Base-by-base conservation (phyloP, 306 rosid genomes). In the Pyrus bretschneideri region DNA sequence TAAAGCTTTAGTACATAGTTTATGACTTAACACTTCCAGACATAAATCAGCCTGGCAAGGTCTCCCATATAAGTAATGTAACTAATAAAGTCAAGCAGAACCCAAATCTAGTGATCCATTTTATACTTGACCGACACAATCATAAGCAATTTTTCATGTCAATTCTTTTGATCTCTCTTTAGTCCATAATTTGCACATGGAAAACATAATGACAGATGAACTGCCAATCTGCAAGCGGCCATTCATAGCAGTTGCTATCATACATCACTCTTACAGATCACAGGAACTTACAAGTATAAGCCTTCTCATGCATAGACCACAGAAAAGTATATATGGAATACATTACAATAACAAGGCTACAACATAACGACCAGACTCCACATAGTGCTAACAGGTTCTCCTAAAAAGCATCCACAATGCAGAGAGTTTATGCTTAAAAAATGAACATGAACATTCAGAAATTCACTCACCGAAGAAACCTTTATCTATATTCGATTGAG, bases 401-500 rank as follows among this genome's bases (percentile, higher is more conserved):
- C n/a, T 17, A 12, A 60, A 25, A 12, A 60, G 66, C 1, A 52
- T 46, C 33, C 40, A 30, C 29, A 31, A 54, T n/a, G 33, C 33
- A 63, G 42, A 29, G 13, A 63, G 33, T 63, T 31, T 30, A 63
- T 63, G 5, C 17, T 25, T 62, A 72, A 40, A 31, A 22, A 27
- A 4, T 8, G 35, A 31, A 19, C 30, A 75, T 63, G 63, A 29
- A n/a, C 31, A 46, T 31, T 71, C 4, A 64, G 29, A 8, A 31
- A 74, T 18, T 49, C 23, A 59, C 73, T 73, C 74, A 84, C 88
- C 81, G 1, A 15, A 40, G 71, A 87, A 81, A 55, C 90, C 88
- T 61, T 84, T 79, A 68, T 74, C 79, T 42, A 87, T 77, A 67
- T 45, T 62, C 62, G 33, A 44, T 60, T 84, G 83, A 54, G 81